phyloP scores from a whole-genome alignment of 2,329 filamentous ascomycete genomes.

The Penicillium corylophilum region DNA sequence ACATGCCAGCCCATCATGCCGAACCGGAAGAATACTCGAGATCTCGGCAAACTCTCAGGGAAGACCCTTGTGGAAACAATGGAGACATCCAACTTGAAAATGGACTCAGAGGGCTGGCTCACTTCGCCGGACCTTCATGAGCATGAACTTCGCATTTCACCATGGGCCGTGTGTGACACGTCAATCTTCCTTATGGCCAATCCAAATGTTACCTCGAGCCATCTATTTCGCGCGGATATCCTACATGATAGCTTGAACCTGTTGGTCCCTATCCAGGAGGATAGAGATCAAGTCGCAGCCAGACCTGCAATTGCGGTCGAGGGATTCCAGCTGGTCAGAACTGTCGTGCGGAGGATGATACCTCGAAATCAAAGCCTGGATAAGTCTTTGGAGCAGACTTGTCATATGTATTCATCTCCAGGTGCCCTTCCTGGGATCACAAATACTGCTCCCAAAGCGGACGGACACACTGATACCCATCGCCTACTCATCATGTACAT shows the following conservation, averaged over 20 bases:
- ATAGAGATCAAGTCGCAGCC: constrained; percentile 25
- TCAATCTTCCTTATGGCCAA: constrained; percentile 51
- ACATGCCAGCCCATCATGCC: constrained; percentile 12
- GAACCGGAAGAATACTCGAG: constrained; percentile 21
- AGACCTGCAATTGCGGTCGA: constrained; percentile 24
- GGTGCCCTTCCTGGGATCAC: neutral
- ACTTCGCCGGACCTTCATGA: constrained; percentile 34
- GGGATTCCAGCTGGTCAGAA: constrained; percentile 53
- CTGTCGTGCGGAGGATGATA: constrained; percentile 73
- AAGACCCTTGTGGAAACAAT: constrained; percentile 31
- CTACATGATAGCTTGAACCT: constrained; percentile 53
- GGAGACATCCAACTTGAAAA: constrained; percentile 23
- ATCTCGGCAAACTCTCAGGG: constrained; percentile 25
- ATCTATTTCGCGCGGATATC: constrained; percentile 62
- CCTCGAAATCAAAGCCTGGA: constrained; percentile 80
- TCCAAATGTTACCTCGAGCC: constrained; percentile 59
- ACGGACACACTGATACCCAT: constrained; percentile 12
- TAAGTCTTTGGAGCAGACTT: constrained; percentile 75
- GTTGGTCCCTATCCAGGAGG: constrained; percentile 33
- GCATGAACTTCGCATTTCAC: constrained; percentile 25
- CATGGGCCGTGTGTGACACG: constrained; percentile 46
- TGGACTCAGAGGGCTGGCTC: constrained; percentile 28
- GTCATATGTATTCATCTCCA: constrained; percentile 60
- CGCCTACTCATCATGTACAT: constrained; percentile 67
- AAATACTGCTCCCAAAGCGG: constrained; percentile 22